These are phyloP conservation scores for Globisporangium viniferum DNA, from an alignment of 352 stramenopile species.

Conservation along the genomic window DNA sequence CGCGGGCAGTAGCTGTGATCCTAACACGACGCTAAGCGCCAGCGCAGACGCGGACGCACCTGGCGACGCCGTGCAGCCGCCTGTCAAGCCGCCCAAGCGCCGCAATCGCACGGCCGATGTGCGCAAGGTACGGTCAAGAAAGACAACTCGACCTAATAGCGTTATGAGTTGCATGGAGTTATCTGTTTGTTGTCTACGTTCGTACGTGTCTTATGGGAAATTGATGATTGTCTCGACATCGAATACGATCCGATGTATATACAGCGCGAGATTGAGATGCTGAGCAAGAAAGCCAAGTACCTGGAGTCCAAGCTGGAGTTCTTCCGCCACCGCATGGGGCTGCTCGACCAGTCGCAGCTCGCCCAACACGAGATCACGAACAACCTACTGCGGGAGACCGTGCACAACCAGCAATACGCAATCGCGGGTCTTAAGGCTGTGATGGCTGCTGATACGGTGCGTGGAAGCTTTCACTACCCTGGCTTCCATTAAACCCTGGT, in stretches of 20 bases:
- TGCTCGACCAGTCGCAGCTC: neutral
- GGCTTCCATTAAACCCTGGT: neutral
- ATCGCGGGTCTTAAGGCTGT: neutral
- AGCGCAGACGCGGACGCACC: neutral
- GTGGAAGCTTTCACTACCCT: neutral
- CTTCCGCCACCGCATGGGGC: neutral
- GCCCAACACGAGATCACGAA: neutral
- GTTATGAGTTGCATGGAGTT: too few relatives aligned
- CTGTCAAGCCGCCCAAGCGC: neutral
- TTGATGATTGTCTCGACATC: too few relatives aligned
- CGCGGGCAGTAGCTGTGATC: neutral
- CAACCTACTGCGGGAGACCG: neutral
- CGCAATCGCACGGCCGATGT: neutral
- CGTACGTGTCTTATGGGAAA: too few relatives aligned
- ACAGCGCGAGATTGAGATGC: neutral
- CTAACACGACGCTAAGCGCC: too few relatives aligned
- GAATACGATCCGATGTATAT: neutral
- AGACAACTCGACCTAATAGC: too few relatives aligned
- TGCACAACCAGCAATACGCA: conserved; percentile 3
- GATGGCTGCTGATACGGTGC: neutral
- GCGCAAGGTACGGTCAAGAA: neutral
- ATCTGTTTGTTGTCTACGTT: too few relatives aligned
- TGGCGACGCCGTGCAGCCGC: neutral
- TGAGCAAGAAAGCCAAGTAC: neutral
- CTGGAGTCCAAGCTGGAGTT: neutral